Conservation (phyloP, 805 yeast genomes). For the Nakazawaea peltata region DNA sequence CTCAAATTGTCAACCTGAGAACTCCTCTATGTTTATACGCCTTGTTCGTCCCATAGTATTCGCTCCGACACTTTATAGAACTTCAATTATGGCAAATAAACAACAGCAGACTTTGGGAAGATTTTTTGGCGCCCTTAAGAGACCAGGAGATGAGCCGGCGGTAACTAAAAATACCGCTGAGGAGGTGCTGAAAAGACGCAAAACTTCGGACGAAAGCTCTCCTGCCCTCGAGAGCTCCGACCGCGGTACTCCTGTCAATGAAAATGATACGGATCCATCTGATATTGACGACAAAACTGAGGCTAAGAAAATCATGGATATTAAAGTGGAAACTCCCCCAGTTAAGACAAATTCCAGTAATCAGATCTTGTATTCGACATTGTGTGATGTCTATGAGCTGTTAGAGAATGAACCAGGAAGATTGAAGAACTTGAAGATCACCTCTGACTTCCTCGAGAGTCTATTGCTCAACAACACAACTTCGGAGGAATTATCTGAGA, state of each 20-base stretch:
- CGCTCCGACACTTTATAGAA: no score
- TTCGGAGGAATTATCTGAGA: conserved; percentile 43
- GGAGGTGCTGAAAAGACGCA: neutral
- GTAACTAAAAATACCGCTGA: neutral
- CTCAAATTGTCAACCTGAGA: no score
- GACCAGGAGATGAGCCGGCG: conserved; percentile 9
- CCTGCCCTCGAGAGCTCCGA: neutral
- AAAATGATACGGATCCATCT: conserved; percentile 3
- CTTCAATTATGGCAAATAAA: conserved; percentile 3
- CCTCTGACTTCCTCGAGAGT: conserved; percentile 64
- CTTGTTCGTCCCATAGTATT: no score
- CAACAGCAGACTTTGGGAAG: conserved; percentile 10
- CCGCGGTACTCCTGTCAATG: no score
- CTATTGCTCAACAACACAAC: conserved; percentile 47
- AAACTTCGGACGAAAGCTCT: neutral
- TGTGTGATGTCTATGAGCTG: conserved; percentile 63
- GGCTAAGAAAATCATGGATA: neutral
- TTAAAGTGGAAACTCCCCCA: conserved; percentile 1
- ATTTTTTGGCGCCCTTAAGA: conserved; percentile 8
- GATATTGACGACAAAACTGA: neutral
- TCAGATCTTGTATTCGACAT: conserved; percentile 27
- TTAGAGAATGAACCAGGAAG: conserved; percentile 79
- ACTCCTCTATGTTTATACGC: no score
- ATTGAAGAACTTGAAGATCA: conserved; percentile 67
- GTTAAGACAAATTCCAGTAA: conserved; percentile 5